Percentiles rank a stretch among this genome's conserved stretches.
Conservation (phyloP, 106 monocot genomes). For the Allium fistulosum region DNA sequence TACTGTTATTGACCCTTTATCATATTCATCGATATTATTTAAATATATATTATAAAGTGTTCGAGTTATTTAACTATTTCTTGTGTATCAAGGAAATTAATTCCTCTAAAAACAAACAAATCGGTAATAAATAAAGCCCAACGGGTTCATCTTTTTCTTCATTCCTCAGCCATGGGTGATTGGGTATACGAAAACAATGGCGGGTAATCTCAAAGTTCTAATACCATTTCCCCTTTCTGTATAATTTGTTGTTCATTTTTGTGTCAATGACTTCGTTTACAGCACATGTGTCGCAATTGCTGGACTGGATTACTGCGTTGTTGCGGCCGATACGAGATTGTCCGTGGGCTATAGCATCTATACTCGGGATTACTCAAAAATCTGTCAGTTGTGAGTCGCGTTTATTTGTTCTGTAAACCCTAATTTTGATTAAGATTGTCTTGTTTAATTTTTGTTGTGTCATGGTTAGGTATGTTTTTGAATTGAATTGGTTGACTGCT, state of each 20-base stretch:
- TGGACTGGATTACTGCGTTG: slow-evolving; percentile 86
- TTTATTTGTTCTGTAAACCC: not conserved
- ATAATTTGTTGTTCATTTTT: not conserved
- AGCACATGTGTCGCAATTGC: slow-evolving; percentile 98
- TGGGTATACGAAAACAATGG: slow-evolving; percentile 17
- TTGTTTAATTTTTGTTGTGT: not conserved
- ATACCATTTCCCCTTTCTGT: not conserved
- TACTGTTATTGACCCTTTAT: too few relatives aligned
- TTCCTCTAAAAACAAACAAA: too few relatives aligned
- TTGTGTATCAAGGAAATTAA: too few relatives aligned
- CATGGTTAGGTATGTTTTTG: not conserved
- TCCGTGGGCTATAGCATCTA: slow-evolving; percentile 90
- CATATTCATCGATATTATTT: too few relatives aligned
- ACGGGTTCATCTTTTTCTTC: not conserved
- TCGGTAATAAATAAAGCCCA: too few relatives aligned
- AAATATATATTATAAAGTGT: too few relatives aligned
- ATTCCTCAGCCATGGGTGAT: slow-evolving; percentile 2
- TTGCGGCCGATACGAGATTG: slow-evolving; percentile 88
- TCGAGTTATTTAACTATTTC: too few relatives aligned
- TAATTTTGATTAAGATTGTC: not conserved
- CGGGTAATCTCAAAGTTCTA: not conserved
- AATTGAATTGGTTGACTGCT: not conserved
- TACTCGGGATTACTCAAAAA: slow-evolving; percentile 97
- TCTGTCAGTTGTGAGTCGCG: slow-evolving; percentile 60
- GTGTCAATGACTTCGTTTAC: not conserved